Evolutionary conservation across 2,329 filamentous ascomycete genomes (phyloP).

Genomic region (Pseudovirgaria hyperparasitica): DNA sequence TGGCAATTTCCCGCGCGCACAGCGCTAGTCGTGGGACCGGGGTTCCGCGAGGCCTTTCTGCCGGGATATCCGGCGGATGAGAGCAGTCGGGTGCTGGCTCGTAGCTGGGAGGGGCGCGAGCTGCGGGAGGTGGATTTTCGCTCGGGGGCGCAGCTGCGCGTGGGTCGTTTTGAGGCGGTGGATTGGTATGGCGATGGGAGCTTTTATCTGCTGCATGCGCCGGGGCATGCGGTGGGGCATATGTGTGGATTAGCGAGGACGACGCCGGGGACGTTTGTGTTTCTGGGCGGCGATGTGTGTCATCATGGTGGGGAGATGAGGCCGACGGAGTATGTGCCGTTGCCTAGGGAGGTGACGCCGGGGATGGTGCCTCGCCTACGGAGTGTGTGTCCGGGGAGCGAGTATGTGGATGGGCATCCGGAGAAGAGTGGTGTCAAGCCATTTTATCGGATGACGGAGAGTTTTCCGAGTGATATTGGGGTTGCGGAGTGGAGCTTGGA

Average conservation of each 20-base stretch:
- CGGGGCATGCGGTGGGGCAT: constrained; percentile 40
- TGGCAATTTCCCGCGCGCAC: constrained; percentile 33
- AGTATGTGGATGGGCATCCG: constrained; percentile 4
- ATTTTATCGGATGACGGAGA: constrained; percentile 1
- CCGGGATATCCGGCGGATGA: constrained; percentile 33
- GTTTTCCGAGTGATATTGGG: constrained; percentile 4
- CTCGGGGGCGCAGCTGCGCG: constrained; percentile 11
- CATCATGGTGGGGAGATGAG: constrained; percentile 15
- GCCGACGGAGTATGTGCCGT: constrained; percentile 11
- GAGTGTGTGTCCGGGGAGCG: constrained; percentile 4
- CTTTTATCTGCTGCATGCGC: constrained; percentile 42
- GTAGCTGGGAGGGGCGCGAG: constrained; percentile 11
- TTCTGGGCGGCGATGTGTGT: constrained; percentile 16
- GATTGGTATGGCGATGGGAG: constrained; percentile 45
- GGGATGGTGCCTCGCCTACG: constrained; percentile 5
- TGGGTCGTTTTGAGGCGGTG: constrained; percentile 33
- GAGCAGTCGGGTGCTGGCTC: constrained; percentile 10
- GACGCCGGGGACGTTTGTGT: constrained; percentile 12
- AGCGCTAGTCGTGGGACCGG: constrained; percentile 39
- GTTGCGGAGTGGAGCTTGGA: constrained; percentile 10
- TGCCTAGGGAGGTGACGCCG: constrained; percentile 11
- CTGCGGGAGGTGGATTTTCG: constrained; percentile 13
- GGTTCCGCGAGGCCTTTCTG: constrained; percentile 33
- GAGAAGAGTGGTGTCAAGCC: neutral
- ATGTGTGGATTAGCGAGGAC: constrained; percentile 38